Percentiles rank a stretch among this genome's conserved stretches.
Evolutionary conservation across 305 asterid species (phyloP).

Genomic region (Andrographis paniculata): DNA sequence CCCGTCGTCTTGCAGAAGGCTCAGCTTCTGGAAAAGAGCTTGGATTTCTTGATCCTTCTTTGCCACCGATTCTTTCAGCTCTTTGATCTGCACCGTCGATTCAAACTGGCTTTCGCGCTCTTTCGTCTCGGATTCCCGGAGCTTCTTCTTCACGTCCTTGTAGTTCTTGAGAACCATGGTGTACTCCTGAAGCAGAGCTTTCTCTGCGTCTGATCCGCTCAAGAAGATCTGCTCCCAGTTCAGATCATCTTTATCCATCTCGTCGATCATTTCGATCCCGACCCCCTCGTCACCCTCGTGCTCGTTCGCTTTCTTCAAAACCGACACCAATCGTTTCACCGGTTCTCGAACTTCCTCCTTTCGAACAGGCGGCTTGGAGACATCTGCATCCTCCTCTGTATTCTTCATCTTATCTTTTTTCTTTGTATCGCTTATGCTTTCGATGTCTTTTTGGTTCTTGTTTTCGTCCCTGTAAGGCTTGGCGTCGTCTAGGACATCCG

Average conservation of each 20-base stretch:
- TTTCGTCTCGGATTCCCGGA: constrained; percentile 55
- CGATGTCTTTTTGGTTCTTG: constrained; percentile 11
- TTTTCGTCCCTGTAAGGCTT: background rate
- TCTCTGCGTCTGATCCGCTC: constrained; percentile 71
- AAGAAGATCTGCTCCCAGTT: constrained; percentile 72
- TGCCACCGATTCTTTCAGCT: constrained; percentile 42
- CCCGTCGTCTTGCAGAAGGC: constrained; percentile 21
- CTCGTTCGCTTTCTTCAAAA: constrained; percentile 22
- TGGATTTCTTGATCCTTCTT: constrained; percentile 73
- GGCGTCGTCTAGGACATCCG: constrained; percentile 20
- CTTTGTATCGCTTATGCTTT: constrained; percentile 2
- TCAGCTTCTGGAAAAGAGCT: constrained; percentile 38
- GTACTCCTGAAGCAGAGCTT: constrained; percentile 61
- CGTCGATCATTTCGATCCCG: constrained; percentile 18
- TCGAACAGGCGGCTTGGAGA: constrained; percentile 14
- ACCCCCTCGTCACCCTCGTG: constrained; percentile 12
- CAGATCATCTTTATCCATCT: constrained; percentile 26
- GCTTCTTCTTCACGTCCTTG: constrained; percentile 71
- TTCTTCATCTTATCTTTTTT: constrained; percentile 18
- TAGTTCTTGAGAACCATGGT: constrained; percentile 59
- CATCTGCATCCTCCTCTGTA: constrained; percentile 15
- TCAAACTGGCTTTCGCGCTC: constrained; percentile 55
- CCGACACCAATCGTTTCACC: constrained; percentile 22
- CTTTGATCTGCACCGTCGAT: constrained; percentile 48
- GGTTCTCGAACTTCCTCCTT: constrained; percentile 16